Conservation (phyloP, 768 basidiomycete species). For the Psilocybe sp. region DNA sequence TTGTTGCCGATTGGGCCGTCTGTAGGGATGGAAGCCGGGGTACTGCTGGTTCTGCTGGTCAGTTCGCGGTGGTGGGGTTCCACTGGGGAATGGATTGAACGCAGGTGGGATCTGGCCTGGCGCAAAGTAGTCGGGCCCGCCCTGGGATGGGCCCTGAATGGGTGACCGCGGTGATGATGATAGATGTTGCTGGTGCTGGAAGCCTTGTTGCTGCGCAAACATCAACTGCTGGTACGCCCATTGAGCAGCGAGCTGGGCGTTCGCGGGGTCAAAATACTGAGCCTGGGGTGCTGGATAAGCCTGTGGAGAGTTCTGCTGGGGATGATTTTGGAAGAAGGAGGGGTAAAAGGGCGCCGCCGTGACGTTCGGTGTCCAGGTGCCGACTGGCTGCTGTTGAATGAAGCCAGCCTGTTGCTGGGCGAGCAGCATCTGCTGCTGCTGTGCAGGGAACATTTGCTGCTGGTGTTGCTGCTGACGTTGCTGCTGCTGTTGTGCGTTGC, state of each 20-base stretch:
- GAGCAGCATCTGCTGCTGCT: constrained; percentile 16
- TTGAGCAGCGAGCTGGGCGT: constrained; percentile 75
- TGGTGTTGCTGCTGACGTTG: constrained; percentile 15
- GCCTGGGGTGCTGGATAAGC: constrained; percentile 36
- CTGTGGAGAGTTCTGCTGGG: constrained; percentile 47
- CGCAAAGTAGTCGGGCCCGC: constrained; percentile 53
- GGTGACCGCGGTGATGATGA: constrained; percentile 39
- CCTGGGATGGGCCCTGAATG: constrained; percentile 21
- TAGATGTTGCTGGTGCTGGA: constrained; percentile 40
- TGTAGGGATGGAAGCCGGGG: constrained; percentile 79
- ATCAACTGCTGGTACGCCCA: constrained; percentile 95
- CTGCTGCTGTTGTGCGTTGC: constrained; percentile 19
- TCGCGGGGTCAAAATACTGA: constrained; percentile 72
- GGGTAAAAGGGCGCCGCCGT: constrained; percentile 74
- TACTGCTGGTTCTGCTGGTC: constrained; percentile 34
- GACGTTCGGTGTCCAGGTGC: constrained; percentile 67
- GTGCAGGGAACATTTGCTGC: constrained; percentile 16
- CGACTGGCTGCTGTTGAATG: constrained; percentile 68
- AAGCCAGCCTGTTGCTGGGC: constrained; percentile 38
- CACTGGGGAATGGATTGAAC: constrained; percentile 67
- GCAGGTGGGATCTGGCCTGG: constrained; percentile 44
- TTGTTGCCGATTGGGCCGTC: constrained; percentile 58
- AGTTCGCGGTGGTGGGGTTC: constrained; percentile 64
- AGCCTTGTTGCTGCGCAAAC: constrained; percentile 65
- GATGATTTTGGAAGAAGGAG: constrained; percentile 71